Conservation (phyloP, 2,329 filamentous ascomycete species). For the Neopestalotiopsis clavispora region DNA sequence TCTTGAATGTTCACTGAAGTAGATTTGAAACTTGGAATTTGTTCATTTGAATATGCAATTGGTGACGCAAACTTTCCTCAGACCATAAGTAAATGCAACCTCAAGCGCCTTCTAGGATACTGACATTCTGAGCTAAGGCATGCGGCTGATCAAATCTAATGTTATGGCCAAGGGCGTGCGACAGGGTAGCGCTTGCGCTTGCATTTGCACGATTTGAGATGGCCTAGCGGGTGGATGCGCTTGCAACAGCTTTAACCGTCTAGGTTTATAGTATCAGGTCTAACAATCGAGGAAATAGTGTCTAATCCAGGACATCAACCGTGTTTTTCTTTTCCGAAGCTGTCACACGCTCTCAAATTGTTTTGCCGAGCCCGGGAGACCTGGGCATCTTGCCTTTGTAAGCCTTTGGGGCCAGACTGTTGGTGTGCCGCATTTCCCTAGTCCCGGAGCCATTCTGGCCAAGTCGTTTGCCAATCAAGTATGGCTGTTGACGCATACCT, state of each 20-base stretch:
- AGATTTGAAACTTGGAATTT: background rate
- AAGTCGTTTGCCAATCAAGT: too few relatives aligned
- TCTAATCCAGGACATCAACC: too few relatives aligned
- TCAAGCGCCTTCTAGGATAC: background rate
- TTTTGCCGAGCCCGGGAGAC: too few relatives aligned
- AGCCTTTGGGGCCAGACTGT: too few relatives aligned
- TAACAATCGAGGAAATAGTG: too few relatives aligned
- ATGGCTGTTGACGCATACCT: too few relatives aligned
- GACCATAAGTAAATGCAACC: background rate
- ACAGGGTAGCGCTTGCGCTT: background rate
- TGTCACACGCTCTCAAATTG: too few relatives aligned
- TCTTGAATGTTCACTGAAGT: background rate
- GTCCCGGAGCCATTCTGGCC: too few relatives aligned
- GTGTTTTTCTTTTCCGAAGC: too few relatives aligned
- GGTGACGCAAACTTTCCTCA: background rate
- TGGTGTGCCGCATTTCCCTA: too few relatives aligned
- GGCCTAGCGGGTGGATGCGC: background rate
- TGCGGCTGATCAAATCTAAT: background rate
- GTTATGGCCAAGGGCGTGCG: background rate
- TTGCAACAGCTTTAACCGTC: background rate
- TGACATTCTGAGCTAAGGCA: background rate
- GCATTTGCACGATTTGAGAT: background rate
- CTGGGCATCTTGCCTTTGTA: too few relatives aligned
- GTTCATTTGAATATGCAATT: background rate
- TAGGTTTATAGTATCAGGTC: too few relatives aligned